Conservation (phyloP, 2,329 filamentous ascomycete species). For the Colletotrichum gloeosporioides region DNA sequence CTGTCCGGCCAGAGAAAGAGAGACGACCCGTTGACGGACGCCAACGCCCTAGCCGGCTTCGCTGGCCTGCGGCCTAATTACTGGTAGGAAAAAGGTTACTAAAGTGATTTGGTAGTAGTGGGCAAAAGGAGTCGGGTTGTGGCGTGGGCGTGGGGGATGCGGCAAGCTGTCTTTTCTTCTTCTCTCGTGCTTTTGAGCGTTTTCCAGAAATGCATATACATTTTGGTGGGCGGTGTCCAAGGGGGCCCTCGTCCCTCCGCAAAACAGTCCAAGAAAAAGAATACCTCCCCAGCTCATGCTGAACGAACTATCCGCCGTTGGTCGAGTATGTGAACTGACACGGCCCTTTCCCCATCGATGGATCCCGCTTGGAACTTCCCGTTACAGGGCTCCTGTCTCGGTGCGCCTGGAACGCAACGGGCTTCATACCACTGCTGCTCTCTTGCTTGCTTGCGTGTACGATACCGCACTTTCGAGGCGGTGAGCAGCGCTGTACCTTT, state of each 20-base stretch:
- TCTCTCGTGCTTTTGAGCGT: constrained; percentile 15
- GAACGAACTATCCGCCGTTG: background rate
- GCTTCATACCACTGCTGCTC: background rate
- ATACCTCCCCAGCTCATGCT: background rate
- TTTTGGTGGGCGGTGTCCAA: background rate
- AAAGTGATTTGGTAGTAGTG: background rate
- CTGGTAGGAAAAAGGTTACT: constrained; percentile 48
- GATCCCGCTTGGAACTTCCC: background rate
- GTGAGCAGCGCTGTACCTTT: background rate
- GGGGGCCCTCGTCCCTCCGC: background rate
- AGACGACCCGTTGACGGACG: constrained; percentile 60
- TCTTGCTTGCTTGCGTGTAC: background rate
- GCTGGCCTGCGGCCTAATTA: constrained; percentile 64
- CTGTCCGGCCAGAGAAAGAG: constrained; percentile 75
- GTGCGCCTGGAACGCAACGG: background rate
- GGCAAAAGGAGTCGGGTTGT: background rate
- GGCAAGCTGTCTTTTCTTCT: background rate
- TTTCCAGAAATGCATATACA: constrained; percentile 19
- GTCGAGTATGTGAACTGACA: background rate
- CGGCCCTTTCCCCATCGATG: background rate
- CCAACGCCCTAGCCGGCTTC: constrained; percentile 58
- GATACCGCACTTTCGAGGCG: background rate
- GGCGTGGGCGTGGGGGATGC: background rate
- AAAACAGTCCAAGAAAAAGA: background rate
- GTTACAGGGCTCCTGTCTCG: background rate